phyloP scores from a whole-genome alignment of 495 filamentous ascomycete genomes.

The Sporormia fimetaria region DNA sequence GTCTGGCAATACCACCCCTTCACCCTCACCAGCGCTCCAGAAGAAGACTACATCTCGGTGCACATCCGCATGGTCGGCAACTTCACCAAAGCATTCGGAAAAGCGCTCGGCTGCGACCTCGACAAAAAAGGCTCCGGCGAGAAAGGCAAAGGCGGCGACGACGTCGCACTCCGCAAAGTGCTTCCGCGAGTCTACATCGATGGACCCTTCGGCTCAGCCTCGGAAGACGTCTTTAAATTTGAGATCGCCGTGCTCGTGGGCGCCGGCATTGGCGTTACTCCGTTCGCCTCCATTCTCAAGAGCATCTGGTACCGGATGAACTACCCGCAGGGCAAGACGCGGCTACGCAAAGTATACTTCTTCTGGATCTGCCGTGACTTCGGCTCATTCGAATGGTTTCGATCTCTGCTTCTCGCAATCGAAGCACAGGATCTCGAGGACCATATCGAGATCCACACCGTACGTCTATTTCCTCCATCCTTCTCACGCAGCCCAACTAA shows the following conservation, averaged over 20 bases:
- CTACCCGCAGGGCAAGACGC: constrained; percentile 61
- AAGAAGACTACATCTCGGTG: constrained; percentile 73
- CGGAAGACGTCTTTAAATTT: constrained; percentile 69
- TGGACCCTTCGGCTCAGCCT: constrained; percentile 67
- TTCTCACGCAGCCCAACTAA: constrained; percentile 8
- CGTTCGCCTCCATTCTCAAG: constrained; percentile 69
- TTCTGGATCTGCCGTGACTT: constrained; percentile 78
- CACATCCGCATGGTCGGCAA: constrained; percentile 63
- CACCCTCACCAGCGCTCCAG: constrained; percentile 65
- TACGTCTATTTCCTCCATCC: constrained; percentile 21
- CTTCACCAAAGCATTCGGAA: constrained; percentile 54
- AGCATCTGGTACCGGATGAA: constrained; percentile 83
- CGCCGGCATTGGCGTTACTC: constrained; percentile 63
- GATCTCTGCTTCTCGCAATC: constrained; percentile 64
- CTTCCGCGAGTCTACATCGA: constrained; percentile 67
- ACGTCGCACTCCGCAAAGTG: constrained; percentile 56
- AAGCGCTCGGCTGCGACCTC: constrained; percentile 58
- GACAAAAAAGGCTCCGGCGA: constrained; percentile 36
- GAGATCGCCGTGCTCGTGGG: constrained; percentile 59
- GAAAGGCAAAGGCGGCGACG: constrained; percentile 49
- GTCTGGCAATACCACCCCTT: constrained; percentile 74
- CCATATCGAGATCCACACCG: constrained; percentile 59
- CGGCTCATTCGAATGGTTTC: constrained; percentile 73
- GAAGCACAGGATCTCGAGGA: constrained; percentile 73
- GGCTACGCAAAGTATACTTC: constrained; percentile 70